A percentile compares a stretch with the other conserved stretches of the same genome.
These are phyloP conservation scores for Posidonia oceanica DNA, from an alignment of 116 monocot genomes.

Conservation along the genomic window DNA sequence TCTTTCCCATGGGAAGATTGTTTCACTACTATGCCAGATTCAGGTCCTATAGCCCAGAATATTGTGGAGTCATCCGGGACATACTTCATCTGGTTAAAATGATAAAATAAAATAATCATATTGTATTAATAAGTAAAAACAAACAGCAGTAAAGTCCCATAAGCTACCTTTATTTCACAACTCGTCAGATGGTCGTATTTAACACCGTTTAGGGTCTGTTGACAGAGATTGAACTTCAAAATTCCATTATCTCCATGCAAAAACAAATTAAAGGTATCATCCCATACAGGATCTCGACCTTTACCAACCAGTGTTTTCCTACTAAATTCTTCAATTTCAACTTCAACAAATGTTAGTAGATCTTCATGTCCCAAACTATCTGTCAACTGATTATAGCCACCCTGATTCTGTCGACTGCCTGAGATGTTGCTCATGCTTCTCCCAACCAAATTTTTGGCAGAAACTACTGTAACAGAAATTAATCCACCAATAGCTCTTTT, in stretches of 20 bases:
- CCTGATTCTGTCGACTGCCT: slow-evolving; percentile 17
- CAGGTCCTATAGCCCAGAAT: slow-evolving; percentile 87
- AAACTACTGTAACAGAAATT: slow-evolving; percentile 58
- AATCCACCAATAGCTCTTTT: slow-evolving; percentile 61
- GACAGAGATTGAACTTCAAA: slow-evolving; percentile 73
- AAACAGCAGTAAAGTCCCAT: neutral
- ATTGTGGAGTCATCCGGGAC: slow-evolving; percentile 81
- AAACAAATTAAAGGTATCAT: slow-evolving; percentile 71
- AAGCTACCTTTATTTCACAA: slow-evolving; percentile 90
- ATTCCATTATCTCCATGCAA: slow-evolving; percentile 63
- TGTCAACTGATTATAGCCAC: slow-evolving; percentile 8
- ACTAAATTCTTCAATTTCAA: slow-evolving; percentile 59
- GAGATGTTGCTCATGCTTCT: slow-evolving; percentile 12
- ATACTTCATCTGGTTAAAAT: slow-evolving; percentile 58
- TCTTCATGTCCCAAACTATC: slow-evolving; percentile 14
- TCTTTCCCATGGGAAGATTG: slow-evolving; percentile 61
- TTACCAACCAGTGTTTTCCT: slow-evolving; percentile 49
- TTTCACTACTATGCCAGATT: slow-evolving; percentile 54
- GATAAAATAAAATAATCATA: too few species aligned
- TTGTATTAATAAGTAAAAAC: neutral
- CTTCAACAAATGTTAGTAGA: slow-evolving; percentile 66
- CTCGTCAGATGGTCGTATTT: slow-evolving; percentile 63
- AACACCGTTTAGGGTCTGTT: slow-evolving; percentile 44
- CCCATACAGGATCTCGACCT: slow-evolving; percentile 59
- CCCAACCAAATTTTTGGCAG: slow-evolving; percentile 45